Conservation (phyloP, 2,329 filamentous ascomycete species). For the Aspergillus puulaauensis region DNA sequence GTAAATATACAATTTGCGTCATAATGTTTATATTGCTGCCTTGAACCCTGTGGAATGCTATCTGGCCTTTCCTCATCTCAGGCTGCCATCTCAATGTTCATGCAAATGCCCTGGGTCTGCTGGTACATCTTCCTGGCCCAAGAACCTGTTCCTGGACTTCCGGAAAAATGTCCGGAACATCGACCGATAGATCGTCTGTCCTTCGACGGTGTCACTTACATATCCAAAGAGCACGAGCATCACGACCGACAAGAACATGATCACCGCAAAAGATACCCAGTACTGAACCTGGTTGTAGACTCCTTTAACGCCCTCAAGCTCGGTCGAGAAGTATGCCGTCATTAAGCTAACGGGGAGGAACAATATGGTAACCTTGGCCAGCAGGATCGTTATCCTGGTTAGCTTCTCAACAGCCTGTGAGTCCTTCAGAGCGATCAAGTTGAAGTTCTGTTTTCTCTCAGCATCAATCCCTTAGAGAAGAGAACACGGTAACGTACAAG, state of each 20-base stretch:
- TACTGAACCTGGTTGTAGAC: slow-evolving; percentile 64
- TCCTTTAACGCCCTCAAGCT: slow-evolving; percentile 57
- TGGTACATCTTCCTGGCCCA: slow-evolving; percentile 14
- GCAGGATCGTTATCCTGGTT: slow-evolving; percentile 68
- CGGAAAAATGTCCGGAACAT: slow-evolving; percentile 38
- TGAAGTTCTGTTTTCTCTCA: slow-evolving; percentile 63
- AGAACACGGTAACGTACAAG: slow-evolving; percentile 51
- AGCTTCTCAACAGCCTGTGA: slow-evolving; percentile 70
- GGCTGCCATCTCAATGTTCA: neutral
- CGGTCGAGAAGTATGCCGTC: slow-evolving; percentile 71
- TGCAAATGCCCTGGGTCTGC: neutral
- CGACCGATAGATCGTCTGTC: slow-evolving; percentile 52
- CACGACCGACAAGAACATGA: slow-evolving; percentile 60
- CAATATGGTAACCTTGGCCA: slow-evolving; percentile 73
- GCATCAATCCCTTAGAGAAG: neutral
- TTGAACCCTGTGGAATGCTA: neutral
- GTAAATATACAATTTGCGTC: neutral
- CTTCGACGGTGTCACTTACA: slow-evolving; percentile 59
- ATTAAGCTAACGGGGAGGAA: slow-evolving; percentile 74
- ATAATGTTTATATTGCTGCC: neutral
- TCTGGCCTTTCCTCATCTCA: neutral
- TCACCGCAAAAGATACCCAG: slow-evolving; percentile 66
- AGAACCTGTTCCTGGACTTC: slow-evolving; percentile 30
- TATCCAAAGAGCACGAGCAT: slow-evolving; percentile 58
- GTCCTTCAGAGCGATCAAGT: slow-evolving; percentile 73